Conservation (phyloP, 2,329 filamentous ascomycete species). For the Phaeosphaeria sp. region DNA sequence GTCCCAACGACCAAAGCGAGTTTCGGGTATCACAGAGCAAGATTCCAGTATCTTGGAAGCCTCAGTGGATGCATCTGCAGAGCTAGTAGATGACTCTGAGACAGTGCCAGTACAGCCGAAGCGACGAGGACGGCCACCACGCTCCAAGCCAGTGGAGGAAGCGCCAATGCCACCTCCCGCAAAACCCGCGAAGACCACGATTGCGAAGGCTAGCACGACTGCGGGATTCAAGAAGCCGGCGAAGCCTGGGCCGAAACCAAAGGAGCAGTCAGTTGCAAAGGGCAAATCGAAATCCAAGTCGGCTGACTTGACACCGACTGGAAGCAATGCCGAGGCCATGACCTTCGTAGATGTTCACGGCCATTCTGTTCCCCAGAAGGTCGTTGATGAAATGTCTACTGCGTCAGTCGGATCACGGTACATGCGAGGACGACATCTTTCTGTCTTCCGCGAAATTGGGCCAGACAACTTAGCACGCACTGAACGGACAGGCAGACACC, state of each 20-base stretch:
- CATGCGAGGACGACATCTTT: constrained; percentile 44
- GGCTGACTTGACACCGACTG: constrained; percentile 7
- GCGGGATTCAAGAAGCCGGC: constrained; percentile 6
- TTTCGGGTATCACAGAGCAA: constrained; percentile 38
- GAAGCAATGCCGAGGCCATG: constrained; percentile 23
- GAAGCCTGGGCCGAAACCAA: constrained; percentile 18
- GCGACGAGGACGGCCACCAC: constrained; percentile 35
- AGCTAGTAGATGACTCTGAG: constrained; percentile 32
- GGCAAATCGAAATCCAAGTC: constrained; percentile 12
- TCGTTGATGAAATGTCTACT: constrained; percentile 43
- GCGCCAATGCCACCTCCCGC: constrained; percentile 14
- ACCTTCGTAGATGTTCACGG: constrained; percentile 41
- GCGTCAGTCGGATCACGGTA: constrained; percentile 40
- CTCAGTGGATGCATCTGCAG: constrained; percentile 20
- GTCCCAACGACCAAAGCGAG: constrained; percentile 35
- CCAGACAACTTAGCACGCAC: constrained; percentile 35
- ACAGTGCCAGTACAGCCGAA: constrained; percentile 22
- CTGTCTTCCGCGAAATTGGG: constrained; percentile 43
- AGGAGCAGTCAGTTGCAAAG: constrained; percentile 17
- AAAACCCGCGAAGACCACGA: constrained; percentile 13
- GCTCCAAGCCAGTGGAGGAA: constrained; percentile 19
- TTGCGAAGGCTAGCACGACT: constrained; percentile 15
- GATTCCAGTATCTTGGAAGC: constrained; percentile 32
- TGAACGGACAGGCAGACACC: constrained; percentile 75
- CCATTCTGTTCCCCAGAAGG: constrained; percentile 40